These are phyloP conservation scores for Metschnikowia proteae DNA, from an alignment of 805 yeast species.

Conservation along the genomic window DNA sequence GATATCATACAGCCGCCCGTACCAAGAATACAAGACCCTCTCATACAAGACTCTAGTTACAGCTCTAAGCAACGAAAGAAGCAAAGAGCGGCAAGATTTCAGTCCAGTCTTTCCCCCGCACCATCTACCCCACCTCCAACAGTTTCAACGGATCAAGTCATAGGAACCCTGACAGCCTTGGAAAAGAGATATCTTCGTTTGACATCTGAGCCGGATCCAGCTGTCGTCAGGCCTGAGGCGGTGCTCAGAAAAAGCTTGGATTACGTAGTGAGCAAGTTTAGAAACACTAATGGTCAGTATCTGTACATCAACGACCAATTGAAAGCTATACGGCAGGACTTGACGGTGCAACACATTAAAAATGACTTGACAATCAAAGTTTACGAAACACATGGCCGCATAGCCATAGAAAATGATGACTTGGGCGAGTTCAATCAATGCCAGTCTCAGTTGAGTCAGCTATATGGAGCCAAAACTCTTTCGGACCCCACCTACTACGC, in stretches of 20 bases:
- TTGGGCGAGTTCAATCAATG: constrained; percentile 95
- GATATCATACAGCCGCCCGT: constrained; percentile 5
- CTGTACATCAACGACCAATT: constrained; percentile 83
- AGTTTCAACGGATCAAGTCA: constrained; percentile 24
- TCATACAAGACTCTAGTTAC: constrained; percentile 6
- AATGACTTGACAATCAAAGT: constrained; percentile 72
- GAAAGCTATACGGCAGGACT: constrained; percentile 88
- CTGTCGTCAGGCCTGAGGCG: constrained; percentile 67
- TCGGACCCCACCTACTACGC: constrained; percentile 8
- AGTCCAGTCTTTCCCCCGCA: neutral
- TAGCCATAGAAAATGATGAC: constrained; percentile 81
- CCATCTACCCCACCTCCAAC: constrained; percentile 4
- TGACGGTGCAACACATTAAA: constrained; percentile 85
- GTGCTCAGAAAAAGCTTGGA: constrained; percentile 58
- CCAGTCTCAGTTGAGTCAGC: constrained; percentile 68
- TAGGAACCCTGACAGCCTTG: constrained; percentile 62
- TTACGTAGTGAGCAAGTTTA: constrained; percentile 50
- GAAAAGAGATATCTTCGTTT: constrained; percentile 80
- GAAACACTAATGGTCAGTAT: constrained; percentile 49
- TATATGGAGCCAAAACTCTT: constrained; percentile 45
- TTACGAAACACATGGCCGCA: constrained; percentile 80
- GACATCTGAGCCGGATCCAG: constrained; percentile 90
- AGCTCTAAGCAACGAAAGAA: constrained; percentile 35
- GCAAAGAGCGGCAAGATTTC: constrained; percentile 50
- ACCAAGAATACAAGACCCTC: constrained; percentile 2